These are phyloP conservation scores for Coemansia sp. DNA, from an alignment of 192 early-diverging fungal species.

Conservation along the genomic window DNA sequence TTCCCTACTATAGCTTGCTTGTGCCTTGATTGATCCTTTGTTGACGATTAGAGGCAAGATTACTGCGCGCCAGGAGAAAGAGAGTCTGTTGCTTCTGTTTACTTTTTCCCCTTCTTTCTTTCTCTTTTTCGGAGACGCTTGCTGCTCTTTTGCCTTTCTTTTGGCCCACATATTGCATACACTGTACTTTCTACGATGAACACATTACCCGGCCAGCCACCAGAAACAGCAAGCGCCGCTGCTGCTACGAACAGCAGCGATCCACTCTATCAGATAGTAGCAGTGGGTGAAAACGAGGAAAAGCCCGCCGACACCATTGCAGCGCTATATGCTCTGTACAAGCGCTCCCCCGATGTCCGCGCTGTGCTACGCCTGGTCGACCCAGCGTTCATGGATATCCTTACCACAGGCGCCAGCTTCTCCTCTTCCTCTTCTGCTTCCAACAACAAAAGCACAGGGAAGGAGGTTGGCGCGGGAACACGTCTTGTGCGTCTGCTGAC, in stretches of 20 bases:
- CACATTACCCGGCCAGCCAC: not conserved
- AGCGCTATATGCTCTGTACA: slow-evolving; percentile 5
- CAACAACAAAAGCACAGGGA: not conserved
- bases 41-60: too few relatives aligned
- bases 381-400: slow-evolving; percentile 28
- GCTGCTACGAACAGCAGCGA: not conserved
- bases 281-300: not conserved
- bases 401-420: not conserved
- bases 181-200: not conserved
- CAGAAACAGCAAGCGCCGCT: not conserved
- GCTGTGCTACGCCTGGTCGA: slow-evolving; percentile 35
- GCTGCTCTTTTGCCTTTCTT: not conserved
- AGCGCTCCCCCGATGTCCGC: slow-evolving; percentile 25
- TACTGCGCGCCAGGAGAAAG: too few relatives aligned
- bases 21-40: too few relatives aligned
- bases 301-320: not conserved
- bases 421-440: not conserved
- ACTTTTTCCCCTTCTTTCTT: not conserved
- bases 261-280: slow-evolving; percentile 15
- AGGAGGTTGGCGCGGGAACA: slow-evolving; percentile 9
- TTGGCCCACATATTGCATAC: not conserved
- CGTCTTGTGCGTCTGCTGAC: slow-evolving; percentile 8
- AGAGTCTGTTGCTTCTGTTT: not conserved
- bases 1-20: too few relatives aligned
- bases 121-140: not conserved